These are phyloP conservation scores for Colletotrichum acutatum DNA, from an alignment of 2,329 filamentous ascomycete species.

Conservation along the genomic window DNA sequence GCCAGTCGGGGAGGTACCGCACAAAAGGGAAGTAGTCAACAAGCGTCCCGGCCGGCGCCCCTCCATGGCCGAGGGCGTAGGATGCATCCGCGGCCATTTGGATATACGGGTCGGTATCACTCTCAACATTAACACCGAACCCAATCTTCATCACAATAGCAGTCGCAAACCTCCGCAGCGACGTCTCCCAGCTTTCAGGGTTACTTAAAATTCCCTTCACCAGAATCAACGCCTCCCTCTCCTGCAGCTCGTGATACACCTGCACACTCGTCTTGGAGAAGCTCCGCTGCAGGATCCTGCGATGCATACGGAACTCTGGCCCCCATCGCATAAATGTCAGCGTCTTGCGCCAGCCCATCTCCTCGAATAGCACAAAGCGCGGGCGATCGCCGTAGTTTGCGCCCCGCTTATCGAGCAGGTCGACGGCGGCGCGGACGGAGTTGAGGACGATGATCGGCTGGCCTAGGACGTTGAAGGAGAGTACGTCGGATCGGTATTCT, in stretches of 20 bases:
- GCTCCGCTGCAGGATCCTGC: slow-evolving; percentile 54
- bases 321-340: slow-evolving; percentile 57
- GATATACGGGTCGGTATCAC: slow-evolving; percentile 49
- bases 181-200: slow-evolving; percentile 49
- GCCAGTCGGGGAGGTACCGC: slow-evolving; percentile 51
- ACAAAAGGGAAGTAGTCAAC: slow-evolving; percentile 61
- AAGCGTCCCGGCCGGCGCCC: slow-evolving; percentile 48
- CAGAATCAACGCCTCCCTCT: slow-evolving; percentile 33
- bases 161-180: slow-evolving; percentile 51
- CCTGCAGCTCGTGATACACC: slow-evolving; percentile 44
- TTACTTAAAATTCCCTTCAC: slow-evolving; percentile 44
- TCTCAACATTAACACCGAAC: slow-evolving; percentile 53
- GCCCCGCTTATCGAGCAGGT: slow-evolving; percentile 56
- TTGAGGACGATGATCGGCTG: slow-evolving; percentile 54
- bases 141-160: slow-evolving; percentile 55
- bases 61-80: slow-evolving; percentile 45
- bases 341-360: slow-evolving; percentile 58
- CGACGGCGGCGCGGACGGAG: slow-evolving; percentile 52
- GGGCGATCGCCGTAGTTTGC: slow-evolving; percentile 57
- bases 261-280: slow-evolving; percentile 51
- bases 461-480: slow-evolving; percentile 44
- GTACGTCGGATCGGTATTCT: slow-evolving; percentile 62
- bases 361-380: slow-evolving; percentile 53
- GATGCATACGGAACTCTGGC: slow-evolving; percentile 53
- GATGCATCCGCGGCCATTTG: slow-evolving; percentile 38